A percentile compares a stretch with the other conserved stretches of the same genome.
These are phyloP conservation scores for Aspergillus sojae DNA, from an alignment of 2,329 filamentous ascomycete species.

Conservation along the genomic window DNA sequence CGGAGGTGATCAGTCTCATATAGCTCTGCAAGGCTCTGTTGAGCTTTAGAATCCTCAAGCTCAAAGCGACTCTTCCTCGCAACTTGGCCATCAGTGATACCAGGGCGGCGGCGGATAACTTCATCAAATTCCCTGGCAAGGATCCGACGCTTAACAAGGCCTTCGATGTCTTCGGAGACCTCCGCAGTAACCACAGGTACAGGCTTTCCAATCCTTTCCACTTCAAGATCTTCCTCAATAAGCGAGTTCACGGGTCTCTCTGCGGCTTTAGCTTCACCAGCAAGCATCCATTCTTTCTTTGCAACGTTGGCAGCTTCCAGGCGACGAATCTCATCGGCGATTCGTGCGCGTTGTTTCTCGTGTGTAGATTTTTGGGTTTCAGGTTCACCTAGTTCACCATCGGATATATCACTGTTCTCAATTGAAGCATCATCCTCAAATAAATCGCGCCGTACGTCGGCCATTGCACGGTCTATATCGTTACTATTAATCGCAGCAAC, in stretches of 20 bases:
- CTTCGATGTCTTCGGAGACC: slow-evolving; percentile 86
- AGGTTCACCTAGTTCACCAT: slow-evolving; percentile 59
- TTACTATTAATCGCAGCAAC: slow-evolving; percentile 55
- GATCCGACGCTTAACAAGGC: slow-evolving; percentile 91
- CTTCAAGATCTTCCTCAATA: slow-evolving; percentile 91
- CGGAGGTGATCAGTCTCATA: slow-evolving; percentile 93
- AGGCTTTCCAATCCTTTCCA: slow-evolving; percentile 92
- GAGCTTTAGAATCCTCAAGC: slow-evolving; percentile 83
- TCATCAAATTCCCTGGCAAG: slow-evolving; percentile 90
- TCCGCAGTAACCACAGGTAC: slow-evolving; percentile 92
- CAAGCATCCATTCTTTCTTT: slow-evolving; percentile 86
- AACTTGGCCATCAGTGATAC: slow-evolving; percentile 65
- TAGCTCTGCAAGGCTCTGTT: slow-evolving; percentile 83
- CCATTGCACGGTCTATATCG: slow-evolving; percentile 81
- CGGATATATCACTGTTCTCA: slow-evolving; percentile 66
- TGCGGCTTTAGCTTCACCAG: slow-evolving; percentile 80
- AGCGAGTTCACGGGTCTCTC: slow-evolving; percentile 89
- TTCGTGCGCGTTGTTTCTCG: slow-evolving; percentile 81
- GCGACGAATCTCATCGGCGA: slow-evolving; percentile 86
- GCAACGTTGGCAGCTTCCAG: slow-evolving; percentile 87
- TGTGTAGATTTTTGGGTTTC: slow-evolving; percentile 65
- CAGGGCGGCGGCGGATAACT: slow-evolving; percentile 78
- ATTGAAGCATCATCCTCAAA: slow-evolving; percentile 70
- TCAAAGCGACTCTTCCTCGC: slow-evolving; percentile 74
- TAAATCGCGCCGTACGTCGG: slow-evolving; percentile 82